Evolutionary conservation across 2,329 filamentous ascomycete species (phyloP), one percentile per base, ranked within the genome.

Genomic region (Sporothrix pseudoabietina): DNA sequence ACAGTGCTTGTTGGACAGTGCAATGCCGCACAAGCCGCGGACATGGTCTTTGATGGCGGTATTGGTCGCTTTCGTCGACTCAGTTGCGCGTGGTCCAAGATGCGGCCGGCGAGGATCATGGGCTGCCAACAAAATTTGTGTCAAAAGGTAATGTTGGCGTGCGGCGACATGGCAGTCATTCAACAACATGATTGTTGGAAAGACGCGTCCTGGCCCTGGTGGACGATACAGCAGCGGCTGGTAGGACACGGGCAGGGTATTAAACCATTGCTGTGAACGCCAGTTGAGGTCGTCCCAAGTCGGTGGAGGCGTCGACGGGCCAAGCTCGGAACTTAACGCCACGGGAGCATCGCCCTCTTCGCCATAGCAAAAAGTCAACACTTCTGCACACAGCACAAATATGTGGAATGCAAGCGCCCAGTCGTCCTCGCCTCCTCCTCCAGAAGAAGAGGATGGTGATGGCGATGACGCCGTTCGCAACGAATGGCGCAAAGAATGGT

Each of bases 81-180:
- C 71, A 30, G 61, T 63, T 1, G 61, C 49, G 1, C 49, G 49
- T 1, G 71, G 71, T 1, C 71, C 71, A 5, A 73, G 41, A 16
- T 69, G 71, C 3, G 71, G 71, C 14, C 71, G 49, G 26, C 65
- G 32, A 2, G 71, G 71, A 22, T 73, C 71, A n/a, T 73, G 63
- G 0, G 71, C 71, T 3, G 55, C 49, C 6, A 73, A 26, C 30
- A 73, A 16, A 14, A 73, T 73, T 16, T 63, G 65, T 30, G 65
- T 49, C 26, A 73, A 22, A 3, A 73, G 35, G 41, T 73, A 69
- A n/a, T 73, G 63, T 5, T 69, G 61, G 4, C 65, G 65, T 3
- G 61, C 63, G 14, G 71, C 71, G 14, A 73, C 71, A n/a, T 73
- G 71, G 41, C 71, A 73, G 65, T 73, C 71, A 39, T 73, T 73